phyloP scores from a whole-genome alignment of 208 protist genomes.

The Leishmania lainsoni region DNA sequence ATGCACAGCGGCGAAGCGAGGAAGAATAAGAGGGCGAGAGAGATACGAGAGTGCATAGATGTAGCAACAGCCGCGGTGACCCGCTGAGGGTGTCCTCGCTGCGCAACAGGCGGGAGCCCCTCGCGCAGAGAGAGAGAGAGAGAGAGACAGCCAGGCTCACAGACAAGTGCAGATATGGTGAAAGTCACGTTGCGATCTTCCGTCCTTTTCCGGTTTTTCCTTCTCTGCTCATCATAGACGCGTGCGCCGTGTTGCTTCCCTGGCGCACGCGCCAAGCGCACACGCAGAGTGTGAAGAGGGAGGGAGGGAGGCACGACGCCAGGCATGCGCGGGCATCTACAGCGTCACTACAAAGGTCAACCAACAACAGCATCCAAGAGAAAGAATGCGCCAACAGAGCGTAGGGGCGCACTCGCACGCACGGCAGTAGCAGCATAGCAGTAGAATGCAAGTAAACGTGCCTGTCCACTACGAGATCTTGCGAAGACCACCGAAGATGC shows the following conservation, averaged over 20 bases:
- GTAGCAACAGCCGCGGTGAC: neutral
- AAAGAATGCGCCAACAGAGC: neutral
- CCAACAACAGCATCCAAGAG: neutral
- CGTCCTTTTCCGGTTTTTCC: no score
- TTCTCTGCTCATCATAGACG: no score
- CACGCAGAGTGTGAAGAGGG: neutral
- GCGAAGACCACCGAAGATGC: conserved; percentile 33
- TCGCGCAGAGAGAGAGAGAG: neutral
- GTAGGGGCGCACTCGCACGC: neutral
- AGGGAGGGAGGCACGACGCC: neutral
- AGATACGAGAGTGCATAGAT: neutral
- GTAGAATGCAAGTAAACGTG: neutral
- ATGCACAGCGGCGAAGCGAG: neutral
- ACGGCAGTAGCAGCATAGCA: neutral
- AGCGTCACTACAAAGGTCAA: neutral
- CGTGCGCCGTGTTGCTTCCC: no score
- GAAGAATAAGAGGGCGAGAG: neutral
- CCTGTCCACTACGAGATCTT: conserved; percentile 7
- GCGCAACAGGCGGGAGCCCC: neutral
- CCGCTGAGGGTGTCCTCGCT: neutral
- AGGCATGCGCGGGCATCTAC: neutral
- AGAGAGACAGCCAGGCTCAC: neutral
- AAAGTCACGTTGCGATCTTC: no score
- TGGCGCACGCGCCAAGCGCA: no score
- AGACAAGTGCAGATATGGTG: no score